These are phyloP conservation scores for Euclidium syriacum DNA, from an alignment of 345 rosid genomes.

Conservation along the genomic window DNA sequence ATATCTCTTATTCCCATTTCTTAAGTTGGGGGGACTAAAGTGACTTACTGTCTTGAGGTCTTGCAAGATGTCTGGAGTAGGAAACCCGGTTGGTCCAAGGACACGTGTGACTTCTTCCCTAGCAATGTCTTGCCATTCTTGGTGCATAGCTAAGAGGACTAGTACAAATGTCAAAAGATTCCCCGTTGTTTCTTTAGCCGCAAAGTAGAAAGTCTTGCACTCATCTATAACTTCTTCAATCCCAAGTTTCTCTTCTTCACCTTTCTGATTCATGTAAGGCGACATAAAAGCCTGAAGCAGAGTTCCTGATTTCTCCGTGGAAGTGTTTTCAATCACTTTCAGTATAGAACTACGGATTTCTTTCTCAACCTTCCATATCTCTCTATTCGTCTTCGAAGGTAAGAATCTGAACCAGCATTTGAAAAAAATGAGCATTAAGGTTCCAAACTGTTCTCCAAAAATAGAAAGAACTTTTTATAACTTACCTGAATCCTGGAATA, in stretches of 20 bases:
- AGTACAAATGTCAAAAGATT: conserved; percentile 65
- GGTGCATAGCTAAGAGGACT: conserved; percentile 61
- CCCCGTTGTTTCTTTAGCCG: conserved; percentile 81
- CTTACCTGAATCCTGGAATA: conserved; percentile 79
- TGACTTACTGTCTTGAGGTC: conserved; percentile 67
- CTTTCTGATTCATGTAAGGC: conserved; percentile 44
- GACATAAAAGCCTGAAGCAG: conserved; percentile 54
- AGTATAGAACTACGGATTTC: conserved; percentile 57
- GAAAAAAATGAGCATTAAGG: background rate
- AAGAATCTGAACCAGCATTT: conserved; percentile 42
- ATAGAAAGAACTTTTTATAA: background rate
- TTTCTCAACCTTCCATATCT: conserved; percentile 62
- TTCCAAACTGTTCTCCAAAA: background rate
- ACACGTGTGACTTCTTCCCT: conserved; percentile 57
- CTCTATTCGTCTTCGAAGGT: conserved; percentile 74
- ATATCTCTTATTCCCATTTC: background rate
- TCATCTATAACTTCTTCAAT: conserved; percentile 75
- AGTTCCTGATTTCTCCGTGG: conserved; percentile 38
- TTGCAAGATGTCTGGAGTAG: conserved; percentile 37
- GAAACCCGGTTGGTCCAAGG: conserved; percentile 32
- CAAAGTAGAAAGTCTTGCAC: conserved; percentile 84
- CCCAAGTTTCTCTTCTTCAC: conserved; percentile 50
- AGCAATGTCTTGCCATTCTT: conserved; percentile 75
- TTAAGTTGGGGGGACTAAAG: background rate
- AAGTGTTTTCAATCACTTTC: conserved; percentile 36